Evolutionary conservation across 306 rosid species (phyloP).

Genomic region (Argentina anserina): DNA sequence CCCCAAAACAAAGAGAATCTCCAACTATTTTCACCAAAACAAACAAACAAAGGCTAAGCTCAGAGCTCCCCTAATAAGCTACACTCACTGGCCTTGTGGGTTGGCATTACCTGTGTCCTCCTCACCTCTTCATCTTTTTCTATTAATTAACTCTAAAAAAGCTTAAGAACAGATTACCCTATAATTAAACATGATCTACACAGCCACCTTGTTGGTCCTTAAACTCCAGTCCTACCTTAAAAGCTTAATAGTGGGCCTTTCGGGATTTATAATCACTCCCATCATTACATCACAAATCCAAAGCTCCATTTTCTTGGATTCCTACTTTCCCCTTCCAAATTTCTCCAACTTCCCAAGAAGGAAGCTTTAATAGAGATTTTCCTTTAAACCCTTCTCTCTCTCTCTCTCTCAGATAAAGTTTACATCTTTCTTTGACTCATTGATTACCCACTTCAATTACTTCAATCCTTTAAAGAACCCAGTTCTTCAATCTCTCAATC

Average conservation of each 20-base stretch:
- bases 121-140: neutral
- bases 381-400: neutral
- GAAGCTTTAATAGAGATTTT: neutral
- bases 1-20: neutral
- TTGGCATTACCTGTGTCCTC: neutral
- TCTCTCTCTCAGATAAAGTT: neutral
- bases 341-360: neutral
- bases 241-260: too few relatives aligned
- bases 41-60: neutral
- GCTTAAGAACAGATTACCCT: neutral
- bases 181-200: neutral
- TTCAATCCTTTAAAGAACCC: neutral
- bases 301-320: constrained; percentile 29
- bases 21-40: neutral
- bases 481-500: neutral
- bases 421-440: neutral
- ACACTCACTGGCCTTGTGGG: neutral
- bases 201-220: neutral
- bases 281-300: neutral
- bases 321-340: constrained; percentile 14
- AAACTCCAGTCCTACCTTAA: neutral
- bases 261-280: constrained; percentile 16
- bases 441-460: neutral
- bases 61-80: neutral
- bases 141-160: neutral